Base-by-base conservation (phyloP, 139 green algal genomes). In the Spirogloea muscicola region DNA sequence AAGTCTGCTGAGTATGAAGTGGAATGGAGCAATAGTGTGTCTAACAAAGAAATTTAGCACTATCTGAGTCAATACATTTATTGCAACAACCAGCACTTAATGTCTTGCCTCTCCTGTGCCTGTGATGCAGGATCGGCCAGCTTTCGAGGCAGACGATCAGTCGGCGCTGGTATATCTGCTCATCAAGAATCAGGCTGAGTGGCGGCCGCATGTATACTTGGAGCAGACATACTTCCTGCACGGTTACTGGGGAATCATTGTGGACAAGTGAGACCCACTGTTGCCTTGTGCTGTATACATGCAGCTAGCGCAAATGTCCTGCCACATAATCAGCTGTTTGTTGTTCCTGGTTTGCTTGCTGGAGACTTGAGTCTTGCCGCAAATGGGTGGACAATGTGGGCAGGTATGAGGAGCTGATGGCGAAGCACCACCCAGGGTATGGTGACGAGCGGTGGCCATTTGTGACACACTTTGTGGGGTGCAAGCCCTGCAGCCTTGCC, bases 391-490 rank as follows among this genome's bases (percentile, higher is more conserved):
- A 55, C 21, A 55, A 21, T 31, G 33, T 52, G n/a, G n/a, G 10
- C 67, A 76, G 67, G 25, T 76, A 76, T 42, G 67, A 76, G 58
- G 67, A 76, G 27, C 43, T 76, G 67, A 76, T 76, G 42, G 67
- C 64, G 21, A 76, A 76, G 25, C 29, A 76, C 67, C 44, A 68
- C 58, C 67, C 67, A 16, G 67, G 67, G 2, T 27, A 59, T 34
- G 67, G 67, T 1, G 46, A 76, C 29, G 36, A 76, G 49, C 43
- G 46, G 67, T 68, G 67, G 44, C 67, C 67, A 1, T 68, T 76
- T 27, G 49, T 68, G 21, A 76, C 67, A 3, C 67, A 76, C 29
- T 76, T 76, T 66, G 67, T 76, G 25, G 67, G 67, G 21, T 76
- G 67, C 67, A 76, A 76, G 40, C 67, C 67, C 10, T 76, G 67